Percentiles rank a stretch among this genome's conserved stretches.
These are phyloP conservation scores for Lodderomyces jiufengensis DNA, from an alignment of 1,139 yeast species.

Conservation along the genomic window DNA sequence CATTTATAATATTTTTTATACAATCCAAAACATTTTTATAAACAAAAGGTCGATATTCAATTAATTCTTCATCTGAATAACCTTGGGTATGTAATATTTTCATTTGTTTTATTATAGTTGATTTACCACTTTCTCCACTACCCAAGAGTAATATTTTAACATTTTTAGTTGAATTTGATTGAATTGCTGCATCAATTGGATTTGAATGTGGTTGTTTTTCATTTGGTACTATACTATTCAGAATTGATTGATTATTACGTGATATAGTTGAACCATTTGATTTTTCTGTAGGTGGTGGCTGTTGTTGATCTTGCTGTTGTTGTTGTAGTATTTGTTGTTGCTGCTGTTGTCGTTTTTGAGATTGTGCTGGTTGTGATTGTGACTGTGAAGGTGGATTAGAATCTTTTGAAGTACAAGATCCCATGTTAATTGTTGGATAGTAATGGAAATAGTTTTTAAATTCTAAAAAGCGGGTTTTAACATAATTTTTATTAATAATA, in stretches of 20 bases:
- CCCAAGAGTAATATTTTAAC: conserved; percentile 67
- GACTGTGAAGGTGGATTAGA: too few relatives aligned
- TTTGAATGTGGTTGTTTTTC: conserved; percentile 7
- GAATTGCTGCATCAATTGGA: conserved; percentile 14
- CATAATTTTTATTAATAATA: not conserved
- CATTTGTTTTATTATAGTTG: conserved; percentile 73
- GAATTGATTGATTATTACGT: conserved; percentile 1
- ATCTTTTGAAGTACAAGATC: conserved; percentile 15
- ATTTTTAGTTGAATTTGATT: conserved; percentile 27
- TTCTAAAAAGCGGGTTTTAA: not conserved
- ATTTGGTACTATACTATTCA: conserved; percentile 3
- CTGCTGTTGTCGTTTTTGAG: conserved; percentile 14
- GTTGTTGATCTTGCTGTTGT: conserved; percentile 4
- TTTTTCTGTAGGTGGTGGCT: conserved; percentile 4
- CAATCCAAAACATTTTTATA: conserved; percentile 67
- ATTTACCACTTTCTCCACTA: conserved; percentile 78
- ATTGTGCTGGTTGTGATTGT: conserved; percentile 1
- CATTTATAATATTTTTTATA: conserved; percentile 57
- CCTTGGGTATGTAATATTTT: conserved; percentile 73
- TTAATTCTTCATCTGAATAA: conserved; percentile 57
- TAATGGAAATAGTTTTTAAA: not conserved
- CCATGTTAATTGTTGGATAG: conserved; percentile 11
- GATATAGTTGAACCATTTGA: conserved; percentile 2
- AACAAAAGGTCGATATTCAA: conserved; percentile 67
- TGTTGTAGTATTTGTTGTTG: conserved; percentile 10